Conservation (phyloP, 768 basidiomycete genomes). For the Saitozyma podzolica region DNA sequence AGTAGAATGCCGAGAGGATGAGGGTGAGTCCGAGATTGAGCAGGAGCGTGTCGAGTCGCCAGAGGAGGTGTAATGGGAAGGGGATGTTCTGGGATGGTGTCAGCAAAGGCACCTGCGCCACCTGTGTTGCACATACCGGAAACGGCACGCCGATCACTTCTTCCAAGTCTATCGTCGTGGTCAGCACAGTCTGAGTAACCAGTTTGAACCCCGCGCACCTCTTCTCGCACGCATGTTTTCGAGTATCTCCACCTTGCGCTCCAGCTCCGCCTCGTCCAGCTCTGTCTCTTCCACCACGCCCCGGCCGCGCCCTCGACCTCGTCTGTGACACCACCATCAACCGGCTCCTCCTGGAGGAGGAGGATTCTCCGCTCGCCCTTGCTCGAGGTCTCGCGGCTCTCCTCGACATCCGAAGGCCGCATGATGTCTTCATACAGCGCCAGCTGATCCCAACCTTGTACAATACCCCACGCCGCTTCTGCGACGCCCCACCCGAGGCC, state of each 20-base stretch:
- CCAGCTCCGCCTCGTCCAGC: constrained; percentile 43
- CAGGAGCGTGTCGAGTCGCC: constrained; percentile 50
- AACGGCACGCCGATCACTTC: constrained; percentile 47
- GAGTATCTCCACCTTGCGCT: constrained; percentile 46
- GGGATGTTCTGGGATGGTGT: constrained; percentile 42
- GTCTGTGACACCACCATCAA: not conserved
- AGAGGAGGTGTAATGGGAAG: constrained; percentile 47
- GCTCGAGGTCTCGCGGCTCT: not conserved
- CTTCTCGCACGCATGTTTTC: constrained; percentile 45
- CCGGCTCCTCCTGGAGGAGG: constrained; percentile 1
- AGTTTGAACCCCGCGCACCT: constrained; percentile 26
- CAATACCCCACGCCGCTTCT: constrained; percentile 48
- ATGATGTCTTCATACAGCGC: constrained; percentile 47
- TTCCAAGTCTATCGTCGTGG: constrained; percentile 39
- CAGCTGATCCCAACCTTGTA: constrained; percentile 48
- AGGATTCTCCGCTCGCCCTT: not conserved
- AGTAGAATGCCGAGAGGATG: constrained; percentile 50
- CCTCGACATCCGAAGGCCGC: constrained; percentile 15
- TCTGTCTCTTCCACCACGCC: constrained; percentile 9
- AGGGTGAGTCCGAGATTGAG: constrained; percentile 50
- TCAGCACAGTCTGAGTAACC: not conserved
- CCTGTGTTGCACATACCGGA: constrained; percentile 34
- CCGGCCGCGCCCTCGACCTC: not conserved
- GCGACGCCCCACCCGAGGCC: constrained; percentile 50
- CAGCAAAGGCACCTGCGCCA: not conserved